phyloP scores from a whole-genome alignment of 306 rosid species.

The Vigna nakashimae region DNA sequence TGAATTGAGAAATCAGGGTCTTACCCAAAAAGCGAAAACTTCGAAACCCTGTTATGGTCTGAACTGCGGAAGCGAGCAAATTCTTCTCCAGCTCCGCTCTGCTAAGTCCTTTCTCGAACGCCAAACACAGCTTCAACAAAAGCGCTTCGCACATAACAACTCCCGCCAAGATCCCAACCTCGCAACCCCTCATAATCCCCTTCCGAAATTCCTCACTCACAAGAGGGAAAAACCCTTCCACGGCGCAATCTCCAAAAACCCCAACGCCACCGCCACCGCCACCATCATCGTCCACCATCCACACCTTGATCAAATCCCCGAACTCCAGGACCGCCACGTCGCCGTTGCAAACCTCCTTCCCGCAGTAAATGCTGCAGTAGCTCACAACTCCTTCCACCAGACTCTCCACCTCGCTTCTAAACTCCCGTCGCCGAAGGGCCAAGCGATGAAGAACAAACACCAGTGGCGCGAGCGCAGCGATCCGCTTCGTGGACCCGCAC shows the following conservation, averaged over 20 bases:
- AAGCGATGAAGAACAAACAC: constrained; percentile 49
- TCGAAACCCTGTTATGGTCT: constrained; percentile 60
- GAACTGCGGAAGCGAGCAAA: constrained; percentile 55
- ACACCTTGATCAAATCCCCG: constrained; percentile 57
- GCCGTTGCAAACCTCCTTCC: constrained; percentile 16
- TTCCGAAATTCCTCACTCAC: constrained; percentile 49
- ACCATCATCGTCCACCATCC: constrained; percentile 58
- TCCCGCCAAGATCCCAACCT: constrained; percentile 64
- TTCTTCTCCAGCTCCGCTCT: constrained; percentile 63
- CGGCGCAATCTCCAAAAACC: constrained; percentile 44
- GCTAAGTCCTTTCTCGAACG: constrained; percentile 44
- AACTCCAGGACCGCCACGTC: constrained; percentile 50
- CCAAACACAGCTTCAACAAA: constrained; percentile 64
- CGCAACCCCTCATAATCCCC: constrained; percentile 51
- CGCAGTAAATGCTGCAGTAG: constrained; percentile 66
- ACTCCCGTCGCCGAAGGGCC: constrained; percentile 19
- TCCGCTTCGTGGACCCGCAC: constrained; percentile 50
- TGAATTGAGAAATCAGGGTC: neutral
- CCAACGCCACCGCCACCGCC: neutral
- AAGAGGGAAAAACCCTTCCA: constrained; percentile 61
- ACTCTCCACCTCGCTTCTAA: constrained; percentile 46
- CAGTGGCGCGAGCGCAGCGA: constrained; percentile 69
- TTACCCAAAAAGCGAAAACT: constrained; percentile 69
- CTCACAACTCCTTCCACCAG: constrained; percentile 62
- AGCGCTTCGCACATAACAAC: constrained; percentile 72